Base-by-base conservation (phyloP, 106 monocot species). In the Vanilla planifolia region DNA sequence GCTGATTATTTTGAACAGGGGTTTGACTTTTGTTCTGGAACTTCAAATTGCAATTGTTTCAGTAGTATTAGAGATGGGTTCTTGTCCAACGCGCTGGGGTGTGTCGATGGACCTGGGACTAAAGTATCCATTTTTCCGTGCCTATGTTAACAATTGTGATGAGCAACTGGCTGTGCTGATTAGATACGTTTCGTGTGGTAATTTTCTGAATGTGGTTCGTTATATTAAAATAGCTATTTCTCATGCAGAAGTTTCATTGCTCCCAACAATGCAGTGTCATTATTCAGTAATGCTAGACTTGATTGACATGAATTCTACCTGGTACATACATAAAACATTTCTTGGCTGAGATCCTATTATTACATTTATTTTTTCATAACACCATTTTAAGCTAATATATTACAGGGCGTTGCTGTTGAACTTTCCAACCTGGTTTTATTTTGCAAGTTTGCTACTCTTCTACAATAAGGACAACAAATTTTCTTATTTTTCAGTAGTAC, bases 351-450 rank as follows among this genome's bases (percentile, higher is more conserved):
- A n/a, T n/a, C n/a, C n/a, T n/a, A n/a, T 55, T 14, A 1, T 21
- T 35, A 21, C 7, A 60, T 48, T 20, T 70, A 33, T 14, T 51
- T 10, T 37, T 42, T 16, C 34, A 20, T 47, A 25, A 11, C 2
- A 15, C 22, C 29, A 15, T 14, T 61, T 55, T 42, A 20, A 64
- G 62, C 33, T 64, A 13, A 51, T 39, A 24, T 64, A 27, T 65
- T 85, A 52, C 76, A 95, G 94, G 94, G 57, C 83, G 52, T 17
- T 95, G 70, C 20, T 83, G 66, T 69, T 95, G 69, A 61, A 50
- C 43, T 95, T 95, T 75, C 89, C 94, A 58, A 51, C 44, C 63
- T 95, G 89, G 94, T 89, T 83, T 61, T 81, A 80, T 70, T 86
- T 89, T 60, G 86, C 89, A 44, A 29, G 60, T 55, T 55, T 69